These are phyloP conservation scores for Capsella bursapastoris DNA, from an alignment of 345 rosid genomes.

Conservation along the genomic window DNA sequence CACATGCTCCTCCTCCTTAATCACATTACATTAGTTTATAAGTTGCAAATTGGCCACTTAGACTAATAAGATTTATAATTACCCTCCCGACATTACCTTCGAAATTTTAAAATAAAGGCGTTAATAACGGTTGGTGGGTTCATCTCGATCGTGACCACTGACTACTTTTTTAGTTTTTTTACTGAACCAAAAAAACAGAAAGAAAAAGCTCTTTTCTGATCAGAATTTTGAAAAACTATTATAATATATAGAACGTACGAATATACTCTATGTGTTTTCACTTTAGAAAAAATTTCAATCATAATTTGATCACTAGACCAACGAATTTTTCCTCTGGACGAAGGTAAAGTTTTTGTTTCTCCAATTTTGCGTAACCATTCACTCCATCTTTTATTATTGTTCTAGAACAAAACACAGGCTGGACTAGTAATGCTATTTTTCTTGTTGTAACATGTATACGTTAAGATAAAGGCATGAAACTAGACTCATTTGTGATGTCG, in stretches of 20 bases:
- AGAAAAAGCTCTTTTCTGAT: neutral
- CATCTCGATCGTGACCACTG: constrained; percentile 36
- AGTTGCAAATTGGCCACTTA: constrained; percentile 39
- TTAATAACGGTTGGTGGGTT: constrained; percentile 37
- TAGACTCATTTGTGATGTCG: neutral
- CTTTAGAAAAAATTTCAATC: neutral
- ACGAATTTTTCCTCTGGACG: neutral
- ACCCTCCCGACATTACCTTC: constrained; percentile 31
- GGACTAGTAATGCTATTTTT: neutral
- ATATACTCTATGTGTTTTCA: neutral
- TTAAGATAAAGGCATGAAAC: neutral
- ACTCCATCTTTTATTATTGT: neutral
- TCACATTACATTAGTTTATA: neutral
- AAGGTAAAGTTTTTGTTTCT: neutral
- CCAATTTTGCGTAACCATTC: neutral
- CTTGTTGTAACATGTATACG: too few relatives aligned
- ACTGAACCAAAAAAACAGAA: neutral
- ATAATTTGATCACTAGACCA: neutral
- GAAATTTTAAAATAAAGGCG: constrained; percentile 42
- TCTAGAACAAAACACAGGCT: neutral
- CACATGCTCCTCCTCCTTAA: constrained; percentile 34
- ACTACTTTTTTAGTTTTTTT: constrained; percentile 29
- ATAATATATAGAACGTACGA: neutral
- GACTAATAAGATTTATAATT: neutral
- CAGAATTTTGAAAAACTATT: constrained; percentile 7